Evolutionary conservation across 139 green algal genomes (phyloP).

Genomic region (Coelastrella sp.): DNA sequence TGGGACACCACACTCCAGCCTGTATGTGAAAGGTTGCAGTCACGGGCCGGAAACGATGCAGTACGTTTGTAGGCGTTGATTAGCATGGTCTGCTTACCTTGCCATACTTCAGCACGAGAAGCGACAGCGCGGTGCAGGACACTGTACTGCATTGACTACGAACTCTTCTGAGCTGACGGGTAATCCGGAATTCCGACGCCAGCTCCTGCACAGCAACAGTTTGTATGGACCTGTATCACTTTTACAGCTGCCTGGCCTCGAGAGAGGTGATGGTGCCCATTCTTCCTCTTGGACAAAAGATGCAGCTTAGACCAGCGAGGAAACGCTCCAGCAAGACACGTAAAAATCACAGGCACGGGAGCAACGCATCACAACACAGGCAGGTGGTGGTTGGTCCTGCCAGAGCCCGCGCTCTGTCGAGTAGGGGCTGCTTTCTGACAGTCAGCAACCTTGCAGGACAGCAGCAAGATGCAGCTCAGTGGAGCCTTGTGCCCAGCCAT

Average conservation of each 20-base stretch:
- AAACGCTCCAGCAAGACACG: not conserved
- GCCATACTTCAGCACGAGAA: no score
- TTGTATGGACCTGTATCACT: slow-evolving; percentile 8
- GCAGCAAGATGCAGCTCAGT: slow-evolving; percentile 22
- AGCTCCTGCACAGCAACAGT: no score
- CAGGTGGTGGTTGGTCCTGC: not conserved
- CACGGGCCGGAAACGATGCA: no score
- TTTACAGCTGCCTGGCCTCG: slow-evolving; percentile 25
- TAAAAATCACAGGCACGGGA: not conserved
- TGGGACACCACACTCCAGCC: no score
- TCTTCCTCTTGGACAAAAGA: slow-evolving; percentile 27
- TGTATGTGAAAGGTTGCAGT: no score
- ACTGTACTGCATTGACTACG: no score
- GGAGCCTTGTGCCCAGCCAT: slow-evolving; percentile 18
- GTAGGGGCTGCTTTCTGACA: not conserved
- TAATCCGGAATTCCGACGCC: no score
- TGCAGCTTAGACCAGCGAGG: slow-evolving; percentile 15
- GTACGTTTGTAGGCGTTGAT: no score
- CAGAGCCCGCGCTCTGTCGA: not conserved
- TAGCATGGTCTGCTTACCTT: no score
- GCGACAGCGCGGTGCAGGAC: no score
- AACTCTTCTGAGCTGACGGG: no score
- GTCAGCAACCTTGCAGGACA: not conserved
- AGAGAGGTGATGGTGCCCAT: slow-evolving; percentile 7
- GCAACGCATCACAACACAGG: not conserved